Conservation (phyloP, 108 stramenopile species). For the Craspedostauros australis region DNA sequence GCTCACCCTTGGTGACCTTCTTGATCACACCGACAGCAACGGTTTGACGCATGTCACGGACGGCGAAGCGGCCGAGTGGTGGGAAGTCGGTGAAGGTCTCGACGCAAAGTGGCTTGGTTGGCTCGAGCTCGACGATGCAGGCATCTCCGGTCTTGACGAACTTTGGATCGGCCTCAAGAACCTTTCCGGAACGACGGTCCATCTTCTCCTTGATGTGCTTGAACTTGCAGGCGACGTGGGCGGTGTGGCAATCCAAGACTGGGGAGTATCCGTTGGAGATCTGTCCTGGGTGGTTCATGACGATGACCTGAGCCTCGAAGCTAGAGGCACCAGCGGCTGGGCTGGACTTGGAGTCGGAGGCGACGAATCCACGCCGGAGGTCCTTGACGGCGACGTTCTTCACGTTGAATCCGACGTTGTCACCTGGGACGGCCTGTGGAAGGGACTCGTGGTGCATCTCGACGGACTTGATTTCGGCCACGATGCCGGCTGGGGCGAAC, state of each 20-base stretch:
- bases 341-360: conserved; percentile 60
- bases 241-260: conserved; percentile 92
- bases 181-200: conserved; percentile 86
- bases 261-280: conserved; percentile 91
- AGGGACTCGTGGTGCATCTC: conserved; percentile 93
- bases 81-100: conserved; percentile 90
- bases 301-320: conserved; percentile 90
- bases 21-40: conserved; percentile 96
- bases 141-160: conserved; percentile 89
- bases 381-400: conserved; percentile 90
- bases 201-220: conserved; percentile 84
- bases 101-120: conserved; percentile 86
- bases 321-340: conserved; percentile 56
- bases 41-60: conserved; percentile 83
- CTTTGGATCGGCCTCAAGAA: conserved; percentile 81
- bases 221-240: conserved; percentile 91
- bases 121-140: conserved; percentile 82
- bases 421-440: conserved; percentile 81
- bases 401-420: conserved; percentile 95
- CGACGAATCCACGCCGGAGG: conserved; percentile 86
- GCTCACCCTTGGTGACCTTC: conserved; percentile 64
- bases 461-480: conserved; percentile 84
- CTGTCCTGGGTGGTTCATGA: conserved; percentile 93
- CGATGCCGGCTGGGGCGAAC: conserved; percentile 78
- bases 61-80: conserved; percentile 91